Evolutionary conservation across 2,329 filamentous ascomycete species (phyloP).

Genomic region (Penicillium olsonii): DNA sequence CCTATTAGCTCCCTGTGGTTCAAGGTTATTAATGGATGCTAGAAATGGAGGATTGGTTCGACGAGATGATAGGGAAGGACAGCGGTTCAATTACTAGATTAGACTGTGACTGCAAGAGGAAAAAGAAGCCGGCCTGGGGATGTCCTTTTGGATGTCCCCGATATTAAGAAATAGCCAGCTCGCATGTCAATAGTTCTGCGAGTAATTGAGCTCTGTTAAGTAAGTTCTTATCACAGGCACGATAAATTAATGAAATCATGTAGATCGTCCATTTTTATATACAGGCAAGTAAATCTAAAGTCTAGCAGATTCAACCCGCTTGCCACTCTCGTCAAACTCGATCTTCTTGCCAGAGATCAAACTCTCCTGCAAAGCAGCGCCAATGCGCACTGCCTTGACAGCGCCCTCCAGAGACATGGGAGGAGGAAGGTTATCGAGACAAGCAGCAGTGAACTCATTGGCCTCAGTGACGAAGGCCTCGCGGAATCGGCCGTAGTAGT

Average conservation of each 20-base stretch:
- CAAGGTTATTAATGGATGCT: slow-evolving; percentile 8
- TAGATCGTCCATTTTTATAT: neutral
- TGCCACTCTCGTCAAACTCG: slow-evolving; percentile 40
- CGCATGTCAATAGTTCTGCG: too few relatives aligned
- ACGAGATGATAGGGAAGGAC: slow-evolving; percentile 12
- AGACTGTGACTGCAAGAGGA: slow-evolving; percentile 3
- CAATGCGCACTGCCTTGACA: slow-evolving; percentile 59
- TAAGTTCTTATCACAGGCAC: too few relatives aligned
- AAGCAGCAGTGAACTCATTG: slow-evolving; percentile 61
- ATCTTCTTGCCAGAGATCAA: slow-evolving; percentile 31
- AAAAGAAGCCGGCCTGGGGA: neutral
- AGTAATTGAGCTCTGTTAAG: too few relatives aligned
- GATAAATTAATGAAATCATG: neutral
- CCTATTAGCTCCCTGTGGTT: neutral
- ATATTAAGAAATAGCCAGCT: too few relatives aligned
- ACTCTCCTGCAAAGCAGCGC: slow-evolving; percentile 57
- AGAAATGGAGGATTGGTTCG: slow-evolving; percentile 12
- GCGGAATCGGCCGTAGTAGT: slow-evolving; percentile 65
- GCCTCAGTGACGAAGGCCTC: slow-evolving; percentile 63
- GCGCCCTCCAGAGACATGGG: slow-evolving; percentile 59
- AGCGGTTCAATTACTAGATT: slow-evolving; percentile 5
- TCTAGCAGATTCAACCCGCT: neutral
- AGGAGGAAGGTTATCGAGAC: slow-evolving; percentile 55
- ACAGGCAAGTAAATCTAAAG: neutral
- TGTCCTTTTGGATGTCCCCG: slow-evolving; percentile 10